Evolutionary conservation across 2,329 filamentous ascomycete species (phyloP).

Genomic region (Sclerotinia trifoliorum): DNA sequence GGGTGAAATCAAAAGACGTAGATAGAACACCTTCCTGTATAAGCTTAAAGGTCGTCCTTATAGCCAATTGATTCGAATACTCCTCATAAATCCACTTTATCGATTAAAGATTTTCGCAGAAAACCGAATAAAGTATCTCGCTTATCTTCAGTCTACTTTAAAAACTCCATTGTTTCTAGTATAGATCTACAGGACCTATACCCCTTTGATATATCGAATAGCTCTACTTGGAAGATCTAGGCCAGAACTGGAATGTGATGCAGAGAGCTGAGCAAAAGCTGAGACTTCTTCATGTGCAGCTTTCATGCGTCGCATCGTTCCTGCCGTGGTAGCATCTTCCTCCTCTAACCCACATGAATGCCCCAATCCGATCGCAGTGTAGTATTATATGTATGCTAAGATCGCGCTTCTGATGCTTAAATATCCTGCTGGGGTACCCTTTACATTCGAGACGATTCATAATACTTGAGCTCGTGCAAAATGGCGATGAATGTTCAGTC

Average conservation of each 20-base stretch:
- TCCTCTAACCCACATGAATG: neutral
- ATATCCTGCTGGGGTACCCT: neutral
- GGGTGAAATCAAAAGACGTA: neutral
- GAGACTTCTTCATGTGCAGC: neutral
- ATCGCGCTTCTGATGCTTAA: neutral
- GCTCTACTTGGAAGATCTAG: no score
- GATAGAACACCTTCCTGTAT: no score
- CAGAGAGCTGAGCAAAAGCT: neutral
- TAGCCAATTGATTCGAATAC: no score
- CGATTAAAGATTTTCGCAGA: no score
- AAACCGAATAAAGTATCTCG: no score
- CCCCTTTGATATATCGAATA: no score
- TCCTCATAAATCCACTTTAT: no score
- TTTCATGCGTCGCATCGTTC: neutral
- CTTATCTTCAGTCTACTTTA: no score
- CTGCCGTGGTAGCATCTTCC: neutral
- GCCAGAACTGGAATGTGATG: no score
- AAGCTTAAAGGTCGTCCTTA: no score
- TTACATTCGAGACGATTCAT: neutral
- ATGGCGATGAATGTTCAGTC: constrained; percentile 43
- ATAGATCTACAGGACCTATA: no score
- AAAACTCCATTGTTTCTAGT: no score
- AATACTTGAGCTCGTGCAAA: neutral
- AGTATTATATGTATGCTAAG: neutral
- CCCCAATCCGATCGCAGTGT: neutral